Conservation (phyloP, 2,329 filamentous ascomycete species). For the Fusarium austroafricanum region DNA sequence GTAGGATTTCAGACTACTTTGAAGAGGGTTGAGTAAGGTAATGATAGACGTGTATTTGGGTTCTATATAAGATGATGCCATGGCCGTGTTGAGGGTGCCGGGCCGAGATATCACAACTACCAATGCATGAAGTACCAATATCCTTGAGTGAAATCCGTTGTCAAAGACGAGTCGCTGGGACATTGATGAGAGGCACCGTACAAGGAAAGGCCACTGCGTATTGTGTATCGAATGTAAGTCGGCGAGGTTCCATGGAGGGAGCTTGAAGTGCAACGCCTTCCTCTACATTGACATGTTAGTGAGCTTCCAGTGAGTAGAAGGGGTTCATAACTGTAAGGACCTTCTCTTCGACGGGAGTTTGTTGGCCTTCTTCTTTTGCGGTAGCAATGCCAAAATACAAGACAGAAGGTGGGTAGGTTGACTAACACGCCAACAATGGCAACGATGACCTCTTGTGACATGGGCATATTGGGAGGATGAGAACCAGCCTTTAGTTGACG, state of each 20-base stretch:
- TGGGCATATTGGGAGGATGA: neutral
- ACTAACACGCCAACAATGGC: slow-evolving; percentile 8
- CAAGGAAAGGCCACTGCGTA: slow-evolving; percentile 6
- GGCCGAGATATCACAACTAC: too few species aligned
- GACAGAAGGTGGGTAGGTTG: slow-evolving; percentile 8
- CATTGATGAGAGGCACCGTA: neutral
- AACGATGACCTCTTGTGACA: slow-evolving; percentile 4
- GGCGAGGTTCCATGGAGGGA: fast-evolving
- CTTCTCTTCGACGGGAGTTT: neutral
- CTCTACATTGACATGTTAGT: neutral
- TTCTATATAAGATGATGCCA: neutral
- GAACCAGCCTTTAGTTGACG: neutral
- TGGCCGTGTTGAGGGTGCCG: neutral
- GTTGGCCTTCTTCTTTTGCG: fast-evolving
- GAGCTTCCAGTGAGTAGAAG: neutral
- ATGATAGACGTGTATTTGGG: neutral
- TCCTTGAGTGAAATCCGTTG: fast-evolving
- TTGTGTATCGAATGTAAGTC: neutral
- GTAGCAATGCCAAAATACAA: slow-evolving; percentile 14
- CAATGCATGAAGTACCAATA: too few species aligned
- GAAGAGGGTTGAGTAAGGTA: neutral
- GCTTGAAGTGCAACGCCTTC: fast-evolving
- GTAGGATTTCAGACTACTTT: slow-evolving; percentile 5
- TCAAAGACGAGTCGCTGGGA: neutral
- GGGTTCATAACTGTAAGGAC: neutral